Percentiles rank a stretch among this genome's conserved stretches.
Evolutionary conservation across 805 yeast species (phyloP).

Genomic region (Candida adriatica): DNA sequence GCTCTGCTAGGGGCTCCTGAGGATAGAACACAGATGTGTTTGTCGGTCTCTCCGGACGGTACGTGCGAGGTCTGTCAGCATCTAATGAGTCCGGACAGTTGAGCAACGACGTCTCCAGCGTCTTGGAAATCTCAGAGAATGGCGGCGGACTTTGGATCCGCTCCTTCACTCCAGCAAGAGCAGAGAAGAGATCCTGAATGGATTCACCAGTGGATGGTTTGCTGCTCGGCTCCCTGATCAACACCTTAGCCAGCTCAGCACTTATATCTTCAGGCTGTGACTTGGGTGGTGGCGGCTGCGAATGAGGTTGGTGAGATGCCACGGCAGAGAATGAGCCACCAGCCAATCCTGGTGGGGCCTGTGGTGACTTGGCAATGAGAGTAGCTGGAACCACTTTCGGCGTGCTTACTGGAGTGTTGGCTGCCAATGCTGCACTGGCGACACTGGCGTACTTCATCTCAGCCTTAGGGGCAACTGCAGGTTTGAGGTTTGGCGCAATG

Average conservation of each 20-base stretch:
- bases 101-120: constrained; percentile 70
- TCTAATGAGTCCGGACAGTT: constrained; percentile 93
- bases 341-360: background rate
- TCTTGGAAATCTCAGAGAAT: constrained; percentile 43
- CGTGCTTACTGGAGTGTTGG: constrained; percentile 16
- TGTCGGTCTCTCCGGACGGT: constrained; percentile 74
- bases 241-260: background rate
- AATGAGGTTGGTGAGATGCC: background rate
- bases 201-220: constrained; percentile 1
- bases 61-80: constrained; percentile 68
- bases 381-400: constrained; percentile 2
- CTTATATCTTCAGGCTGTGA: background rate
- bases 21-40: constrained; percentile 91
- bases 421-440: constrained; percentile 15
- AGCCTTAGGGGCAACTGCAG: constrained; percentile 50
- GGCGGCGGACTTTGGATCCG: constrained; percentile 48
- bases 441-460: constrained; percentile 53
- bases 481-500: constrained; percentile 32
- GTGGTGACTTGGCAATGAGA: background rate
- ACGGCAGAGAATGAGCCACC: background rate
- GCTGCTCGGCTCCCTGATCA: background rate
- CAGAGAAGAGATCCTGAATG: constrained; percentile 15
- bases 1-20: constrained; percentile 54
- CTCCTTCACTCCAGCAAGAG: constrained; percentile 27
- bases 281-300: background rate